Percentiles rank a stretch among this genome's conserved stretches.
Evolutionary conservation across 1,284 basidiomycete species (phyloP).

Genomic region (Heliocybe sulcata): DNA sequence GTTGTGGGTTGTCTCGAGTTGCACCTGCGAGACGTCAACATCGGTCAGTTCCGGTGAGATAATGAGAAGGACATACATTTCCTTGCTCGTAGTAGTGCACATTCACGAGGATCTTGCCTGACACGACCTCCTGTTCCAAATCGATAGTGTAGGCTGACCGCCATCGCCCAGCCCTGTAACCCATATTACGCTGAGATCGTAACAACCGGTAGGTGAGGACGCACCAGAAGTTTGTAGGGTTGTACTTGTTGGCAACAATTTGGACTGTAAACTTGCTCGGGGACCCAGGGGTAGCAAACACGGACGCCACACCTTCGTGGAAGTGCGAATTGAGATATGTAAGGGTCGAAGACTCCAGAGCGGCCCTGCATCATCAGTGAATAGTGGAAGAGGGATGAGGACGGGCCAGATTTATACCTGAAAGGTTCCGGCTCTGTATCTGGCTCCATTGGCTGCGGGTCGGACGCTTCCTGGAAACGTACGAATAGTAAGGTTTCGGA

Average conservation of each 20-base stretch:
- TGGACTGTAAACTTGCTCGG: constrained; percentile 61
- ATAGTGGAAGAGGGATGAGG: constrained; percentile 4
- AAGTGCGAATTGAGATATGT: constrained; percentile 77
- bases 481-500: neutral
- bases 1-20: constrained; percentile 73
- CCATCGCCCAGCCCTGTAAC: constrained; percentile 84
- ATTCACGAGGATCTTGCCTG: constrained; percentile 70
- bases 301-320: constrained; percentile 62
- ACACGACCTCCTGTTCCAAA: constrained; percentile 43
- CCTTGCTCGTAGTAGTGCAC: constrained; percentile 97
- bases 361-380: constrained; percentile 34
- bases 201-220: constrained; percentile 13
- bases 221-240: constrained; percentile 85
- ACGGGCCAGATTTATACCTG: constrained; percentile 42
- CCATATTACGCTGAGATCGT: neutral
- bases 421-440: constrained; percentile 66
- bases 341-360: constrained; percentile 62
- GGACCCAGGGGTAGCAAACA: constrained; percentile 47
- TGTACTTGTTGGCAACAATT: constrained; percentile 91
- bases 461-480: constrained; percentile 62
- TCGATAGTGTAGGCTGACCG: constrained; percentile 72
- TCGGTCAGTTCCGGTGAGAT: neutral
- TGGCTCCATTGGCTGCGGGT: constrained; percentile 55
- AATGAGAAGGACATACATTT: constrained; percentile 52
- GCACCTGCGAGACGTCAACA: constrained; percentile 49